Conservation (phyloP, 495 filamentous ascomycete genomes). For the Penicillium dipodomyicola region DNA sequence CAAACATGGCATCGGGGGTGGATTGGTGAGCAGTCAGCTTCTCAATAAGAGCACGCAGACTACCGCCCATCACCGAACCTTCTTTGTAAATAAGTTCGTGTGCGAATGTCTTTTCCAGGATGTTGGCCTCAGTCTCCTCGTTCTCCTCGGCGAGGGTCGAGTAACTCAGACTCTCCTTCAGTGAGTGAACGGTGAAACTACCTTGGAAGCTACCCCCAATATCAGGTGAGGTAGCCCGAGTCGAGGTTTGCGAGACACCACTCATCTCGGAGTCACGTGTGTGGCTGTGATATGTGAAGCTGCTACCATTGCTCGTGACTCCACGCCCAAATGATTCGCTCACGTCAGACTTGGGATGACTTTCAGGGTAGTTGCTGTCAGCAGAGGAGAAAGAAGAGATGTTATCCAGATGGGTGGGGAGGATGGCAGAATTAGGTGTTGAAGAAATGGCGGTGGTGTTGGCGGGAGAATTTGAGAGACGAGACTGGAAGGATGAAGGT, state of each 20-base stretch:
- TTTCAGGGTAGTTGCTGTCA: constrained; percentile 26
- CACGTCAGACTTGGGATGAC: constrained; percentile 37
- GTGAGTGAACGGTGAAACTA: constrained; percentile 41
- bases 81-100: constrained; percentile 95
- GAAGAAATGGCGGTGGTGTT: constrained; percentile 28
- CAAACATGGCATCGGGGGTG: constrained; percentile 89
- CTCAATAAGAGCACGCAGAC: constrained; percentile 87
- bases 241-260: constrained; percentile 76
- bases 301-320: constrained; percentile 57
- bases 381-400: constrained; percentile 32
- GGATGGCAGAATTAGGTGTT: constrained; percentile 29
- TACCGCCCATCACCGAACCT: constrained; percentile 90
- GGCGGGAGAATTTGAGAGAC: constrained; percentile 19
- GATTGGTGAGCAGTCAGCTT: constrained; percentile 89
- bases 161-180: constrained; percentile 58
- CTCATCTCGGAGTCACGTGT: constrained; percentile 79
- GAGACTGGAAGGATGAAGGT: constrained; percentile 44
- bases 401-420: constrained; percentile 42
- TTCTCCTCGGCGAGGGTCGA: constrained; percentile 67
- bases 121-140: constrained; percentile 73
- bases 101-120: constrained; percentile 80
- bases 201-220: constrained; percentile 37
- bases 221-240: constrained; percentile 87
- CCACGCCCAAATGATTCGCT: constrained; percentile 42
- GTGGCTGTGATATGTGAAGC: constrained; percentile 72